Evolutionary conservation across 192 early-diverging fungal genomes (phyloP), one percentile per base, ranked within the genome.

Genomic region (Podila verticillata): DNA sequence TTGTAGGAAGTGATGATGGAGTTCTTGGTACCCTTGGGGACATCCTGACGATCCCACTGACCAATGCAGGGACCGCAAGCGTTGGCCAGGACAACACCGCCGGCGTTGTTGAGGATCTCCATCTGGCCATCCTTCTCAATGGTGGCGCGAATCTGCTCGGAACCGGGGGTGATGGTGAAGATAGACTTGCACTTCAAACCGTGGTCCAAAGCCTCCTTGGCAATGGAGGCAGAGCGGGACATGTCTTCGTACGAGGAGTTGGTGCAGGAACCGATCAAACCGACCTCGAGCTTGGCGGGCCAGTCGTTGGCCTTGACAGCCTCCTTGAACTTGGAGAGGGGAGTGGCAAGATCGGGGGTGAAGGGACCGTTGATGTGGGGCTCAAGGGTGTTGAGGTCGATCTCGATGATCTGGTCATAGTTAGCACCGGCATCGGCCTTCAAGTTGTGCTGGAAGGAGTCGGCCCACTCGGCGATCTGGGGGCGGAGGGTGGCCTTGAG

Each of bases 31-130:
- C 96, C 96, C 91, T 97, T 97, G 89, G 93, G 92, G 74, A 96
- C 89, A 86, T 99, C 97, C 74, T 95, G 83, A 82, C 97, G 97
- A 83, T 97, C 96, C 97, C 97, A 99, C 87, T 97, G 96, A 73
- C 97, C 97, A 81, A 99, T 99, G 87, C 97, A 99, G 49, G 97
- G 97, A 49, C 97, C 97, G 85, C 97, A 99, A 66, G 97, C 97
- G 86, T 99, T 99, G 81, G 97, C 95, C 63, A 96, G 91, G 49
- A 99, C 95, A 56, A 91, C 83, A 78, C 94, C 97, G 67, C 96
- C 96, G 63, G 89, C 94, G 4, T 84, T 66, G 68, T 90, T 92
- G 63, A 99, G 88, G 65, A 83, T 89, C 39, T 92, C 83, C 73
- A 92, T 92, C 59, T 93, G 90, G 36, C 95, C 95, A 82, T 99